Evolutionary conservation across 441 rosid species (phyloP), one percentile per base, ranked within the genome.

Genomic region (Aquilaria agallochum): DNA sequence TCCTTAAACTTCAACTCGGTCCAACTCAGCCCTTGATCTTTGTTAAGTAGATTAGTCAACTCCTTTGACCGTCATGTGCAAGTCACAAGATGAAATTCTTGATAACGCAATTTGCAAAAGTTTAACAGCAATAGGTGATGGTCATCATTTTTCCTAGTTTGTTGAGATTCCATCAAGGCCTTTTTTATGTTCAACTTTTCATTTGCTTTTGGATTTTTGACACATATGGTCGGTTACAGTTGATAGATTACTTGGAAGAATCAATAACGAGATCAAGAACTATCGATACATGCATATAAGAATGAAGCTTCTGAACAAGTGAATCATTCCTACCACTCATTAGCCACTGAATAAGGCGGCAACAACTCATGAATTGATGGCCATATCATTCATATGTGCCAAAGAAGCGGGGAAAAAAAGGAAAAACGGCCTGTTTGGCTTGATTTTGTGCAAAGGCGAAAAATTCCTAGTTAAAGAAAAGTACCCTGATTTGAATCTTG

Each of bases 211-310:
- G 27, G 27, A 27, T 52, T 40, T 40, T 57, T 46, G n/a, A 36
- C 65, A n/a, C 64, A 92, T 96, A 71, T 92, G 98, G 98, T 92
- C 97, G n/a, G 76, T 92, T 31, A 92, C 89, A 31, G 98, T 96
- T 0, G 96, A 90, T 56, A 90, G 96, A 72, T 83, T 92, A 67
- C 97, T 95, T 0, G 98, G 98, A 55, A 86, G 98, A 83, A 92
- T 96, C 31, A 96, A 92, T 72, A 92, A 92, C 64, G 98, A 92
- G 80, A 92, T 92, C 50, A 92, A 92, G 77, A 92, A 92, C 61
- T 92, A 92, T 54, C 89, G 96, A 96, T 89, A 92, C 81, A 92
- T 96, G 20, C 98, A 92, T 64, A 92, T 92, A 63, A 79, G 90
- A 72, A 86, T 94, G 73, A 92, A 92, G 76, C 86, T 92, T 48